Evolutionary conservation across 2,329 filamentous ascomycete genomes (phyloP).

Genomic region (Penicillium sp.): DNA sequence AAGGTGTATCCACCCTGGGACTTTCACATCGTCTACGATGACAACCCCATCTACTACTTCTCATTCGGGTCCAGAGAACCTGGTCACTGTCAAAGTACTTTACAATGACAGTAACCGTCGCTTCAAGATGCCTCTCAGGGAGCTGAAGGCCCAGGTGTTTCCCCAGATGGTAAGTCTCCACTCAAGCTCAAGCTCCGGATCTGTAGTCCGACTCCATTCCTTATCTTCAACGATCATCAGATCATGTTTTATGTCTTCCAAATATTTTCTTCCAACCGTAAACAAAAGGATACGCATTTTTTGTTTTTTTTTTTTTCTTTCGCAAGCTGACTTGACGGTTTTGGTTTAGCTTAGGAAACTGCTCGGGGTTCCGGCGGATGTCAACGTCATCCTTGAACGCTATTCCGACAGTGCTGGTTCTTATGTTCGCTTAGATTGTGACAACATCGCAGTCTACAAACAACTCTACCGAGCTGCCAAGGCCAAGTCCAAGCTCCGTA

Average conservation of each 20-base stretch:
- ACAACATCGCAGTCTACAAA: constrained; percentile 85
- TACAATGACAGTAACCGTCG: constrained; percentile 74
- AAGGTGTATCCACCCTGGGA: constrained; percentile 12
- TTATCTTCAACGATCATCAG: constrained; percentile 16
- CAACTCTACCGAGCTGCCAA: constrained; percentile 95
- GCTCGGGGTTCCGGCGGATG: constrained; percentile 63
- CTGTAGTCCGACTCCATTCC: constrained; percentile 21
- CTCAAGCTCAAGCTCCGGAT: constrained; percentile 32
- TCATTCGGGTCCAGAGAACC: constrained; percentile 62
- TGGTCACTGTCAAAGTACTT: constrained; percentile 82
- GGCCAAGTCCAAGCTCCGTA: constrained; percentile 94
- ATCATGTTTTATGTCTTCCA: constrained; percentile 1
- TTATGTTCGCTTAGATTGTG: constrained; percentile 75
- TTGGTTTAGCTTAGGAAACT: constrained; percentile 64
- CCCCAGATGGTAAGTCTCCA: constrained; percentile 74
- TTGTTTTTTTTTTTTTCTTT: constrained; percentile 1
- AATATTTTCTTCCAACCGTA: not conserved
- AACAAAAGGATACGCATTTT: not conserved
- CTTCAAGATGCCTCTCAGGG: constrained; percentile 85
- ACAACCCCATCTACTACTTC: constrained; percentile 43
- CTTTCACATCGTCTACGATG: constrained; percentile 23
- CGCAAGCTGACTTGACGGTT: constrained; percentile 15
- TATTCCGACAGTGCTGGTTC: constrained; percentile 88
- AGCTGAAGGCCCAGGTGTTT: constrained; percentile 71
- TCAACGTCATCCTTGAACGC: constrained; percentile 74